phyloP scores from a whole-genome alignment of 306 rosid genomes.

The Carpinus fangiana region DNA sequence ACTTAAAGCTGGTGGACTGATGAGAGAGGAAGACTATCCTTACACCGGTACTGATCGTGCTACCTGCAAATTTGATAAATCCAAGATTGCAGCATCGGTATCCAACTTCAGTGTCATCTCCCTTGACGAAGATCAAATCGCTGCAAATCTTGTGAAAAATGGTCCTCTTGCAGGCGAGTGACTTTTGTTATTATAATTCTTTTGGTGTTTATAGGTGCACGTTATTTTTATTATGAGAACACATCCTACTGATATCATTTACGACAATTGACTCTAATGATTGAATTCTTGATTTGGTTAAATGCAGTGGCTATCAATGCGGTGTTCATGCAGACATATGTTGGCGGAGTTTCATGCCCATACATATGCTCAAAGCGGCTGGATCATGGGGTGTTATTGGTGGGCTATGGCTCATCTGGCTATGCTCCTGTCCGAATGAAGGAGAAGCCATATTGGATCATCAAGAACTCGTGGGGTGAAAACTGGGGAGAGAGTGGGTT shows the following conservation, averaged over 20 bases:
- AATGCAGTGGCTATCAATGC: constrained; percentile 92
- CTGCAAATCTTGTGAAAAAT: constrained; percentile 87
- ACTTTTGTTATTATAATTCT: not conserved
- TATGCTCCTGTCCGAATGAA: constrained; percentile 80
- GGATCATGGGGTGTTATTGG: constrained; percentile 85
- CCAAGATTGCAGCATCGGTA: constrained; percentile 82
- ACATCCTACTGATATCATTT: not conserved
- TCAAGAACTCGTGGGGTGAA: constrained; percentile 92
- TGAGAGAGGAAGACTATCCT: constrained; percentile 91
- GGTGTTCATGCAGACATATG: constrained; percentile 89
- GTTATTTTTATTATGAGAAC: not conserved
- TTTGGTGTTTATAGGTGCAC: not conserved
- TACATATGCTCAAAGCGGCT: constrained; percentile 73
- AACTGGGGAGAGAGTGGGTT: constrained; percentile 93
- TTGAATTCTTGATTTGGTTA: constrained; percentile 10
- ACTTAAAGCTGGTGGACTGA: constrained; percentile 82
- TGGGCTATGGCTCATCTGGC: constrained; percentile 76
- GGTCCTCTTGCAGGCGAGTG: constrained; percentile 92
- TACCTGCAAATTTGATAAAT: constrained; percentile 75
- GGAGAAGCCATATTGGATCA: constrained; percentile 91
- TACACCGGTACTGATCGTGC: constrained; percentile 70
- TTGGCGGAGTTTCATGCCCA: constrained; percentile 94
- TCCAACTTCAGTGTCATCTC: constrained; percentile 88
- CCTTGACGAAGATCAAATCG: constrained; percentile 82
- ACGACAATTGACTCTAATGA: not conserved